Conservation (phyloP, 805 yeast species). For the Candida xyloterini region DNA sequence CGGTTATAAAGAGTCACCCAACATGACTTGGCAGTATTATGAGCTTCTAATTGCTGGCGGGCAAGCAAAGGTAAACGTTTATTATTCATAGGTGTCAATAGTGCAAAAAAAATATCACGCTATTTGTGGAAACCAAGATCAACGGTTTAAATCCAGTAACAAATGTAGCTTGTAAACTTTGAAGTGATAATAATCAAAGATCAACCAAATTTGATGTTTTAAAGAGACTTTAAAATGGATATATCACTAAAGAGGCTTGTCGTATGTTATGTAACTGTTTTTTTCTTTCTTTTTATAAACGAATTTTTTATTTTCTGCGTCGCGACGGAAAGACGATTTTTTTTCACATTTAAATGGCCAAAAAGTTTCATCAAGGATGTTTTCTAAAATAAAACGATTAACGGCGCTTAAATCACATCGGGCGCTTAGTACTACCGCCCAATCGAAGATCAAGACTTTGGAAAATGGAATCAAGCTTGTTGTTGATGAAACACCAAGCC, state of each 20-base stretch:
- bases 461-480: conserved; percentile 79
- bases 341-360: background rate
- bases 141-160: background rate
- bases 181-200: no score
- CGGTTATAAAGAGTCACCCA: conserved; percentile 81
- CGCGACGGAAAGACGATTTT: conserved; percentile 1
- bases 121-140: conserved; percentile 1
- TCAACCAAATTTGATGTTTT: no score
- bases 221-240: no score
- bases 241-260: no score
- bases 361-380: conserved; percentile 3
- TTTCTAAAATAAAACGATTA: background rate
- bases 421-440: conserved; percentile 9
- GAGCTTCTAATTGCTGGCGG: conserved; percentile 47
- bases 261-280: background rate
- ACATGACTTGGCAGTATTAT: conserved; percentile 53
- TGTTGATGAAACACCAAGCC: conserved; percentile 83
- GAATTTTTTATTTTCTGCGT: conserved; percentile 1
- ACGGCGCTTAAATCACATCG: background rate
- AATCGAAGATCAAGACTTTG: conserved; percentile 38
- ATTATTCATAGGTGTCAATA: background rate
- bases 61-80: conserved; percentile 58
- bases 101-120: conserved; percentile 6
- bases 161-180: no score
- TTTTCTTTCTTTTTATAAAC: background rate